phyloP scores from a whole-genome alignment of 78 protist genomes.

The Dictyostelium intermedium region DNA sequence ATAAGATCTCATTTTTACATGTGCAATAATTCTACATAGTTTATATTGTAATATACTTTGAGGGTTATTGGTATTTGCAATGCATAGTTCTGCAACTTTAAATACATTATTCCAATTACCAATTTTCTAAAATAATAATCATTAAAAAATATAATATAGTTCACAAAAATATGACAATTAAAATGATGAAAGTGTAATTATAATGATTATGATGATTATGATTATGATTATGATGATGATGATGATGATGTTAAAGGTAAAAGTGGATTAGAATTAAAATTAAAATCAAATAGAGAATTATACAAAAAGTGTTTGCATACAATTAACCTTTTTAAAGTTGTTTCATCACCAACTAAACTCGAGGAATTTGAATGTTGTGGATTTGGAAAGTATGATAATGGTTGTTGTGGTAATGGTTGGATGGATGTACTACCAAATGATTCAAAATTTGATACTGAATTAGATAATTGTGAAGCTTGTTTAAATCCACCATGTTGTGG shows the following conservation, averaged over 20 bases:
- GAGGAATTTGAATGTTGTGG: neutral
- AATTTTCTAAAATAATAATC: slow-evolving; percentile 5
- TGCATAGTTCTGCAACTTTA: slow-evolving; percentile 72
- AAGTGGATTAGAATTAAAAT: no score
- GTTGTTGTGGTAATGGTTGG: neutral
- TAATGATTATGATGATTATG: no score
- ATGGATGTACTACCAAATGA: neutral
- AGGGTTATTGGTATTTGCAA: slow-evolving; percentile 66
- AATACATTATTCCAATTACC: slow-evolving; percentile 78
- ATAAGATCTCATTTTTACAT: slow-evolving; percentile 62
- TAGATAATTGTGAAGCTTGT: neutral
- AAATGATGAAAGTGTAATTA: no score
- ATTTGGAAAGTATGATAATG: neutral
- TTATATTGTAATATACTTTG: slow-evolving; percentile 56
- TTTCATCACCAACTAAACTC: slow-evolving; percentile 46
- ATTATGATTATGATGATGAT: neutral
- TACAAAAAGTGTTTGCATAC: slow-evolving; percentile 6
- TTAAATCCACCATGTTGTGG: neutral
- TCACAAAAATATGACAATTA: no score
- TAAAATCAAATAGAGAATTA: neutral
- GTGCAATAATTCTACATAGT: slow-evolving; percentile 54
- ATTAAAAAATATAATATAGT: neutral
- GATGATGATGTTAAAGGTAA: neutral
- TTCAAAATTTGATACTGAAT: neutral
- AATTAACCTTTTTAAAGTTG: slow-evolving; percentile 40